Evolutionary conservation across 129 eudicot genomes (phyloP), one percentile per base, ranked within the genome.

Genomic region (Flaveria linearis): DNA sequence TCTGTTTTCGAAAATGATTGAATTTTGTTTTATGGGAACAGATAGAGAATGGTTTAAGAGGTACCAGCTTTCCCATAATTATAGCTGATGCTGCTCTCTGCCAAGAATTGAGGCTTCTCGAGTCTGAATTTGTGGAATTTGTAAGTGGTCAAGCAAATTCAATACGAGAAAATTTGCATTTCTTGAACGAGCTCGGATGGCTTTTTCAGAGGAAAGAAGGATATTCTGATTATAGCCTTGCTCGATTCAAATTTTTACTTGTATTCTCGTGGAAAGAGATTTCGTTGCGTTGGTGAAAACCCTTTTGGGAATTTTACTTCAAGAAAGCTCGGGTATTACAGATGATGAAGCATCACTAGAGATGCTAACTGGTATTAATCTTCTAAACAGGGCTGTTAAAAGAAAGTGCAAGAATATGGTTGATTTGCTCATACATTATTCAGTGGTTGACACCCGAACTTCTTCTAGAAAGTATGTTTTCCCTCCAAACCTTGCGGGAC

Each of bases 131-230:
- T 25, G 53, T 49, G 53, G 53, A 49, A 49, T 49, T 49, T 13
- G 62, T 73, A 50, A 75, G 73, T 57, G 61, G 82, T 15, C 78
- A 60, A 43, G 71, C 84, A 33, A 57, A 7, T 49, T 81, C 87
- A 18, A 78, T 69, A 68, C 85, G 84, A 33, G 90, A 86, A 76
- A 80, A 77, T 50, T 43, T 90, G 47, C 96, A 93, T 78, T 93
- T 90, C 83, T 63, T 90, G 63, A 86, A 93, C 41, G 96, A 93
- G 81, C 94, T 93, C n/a, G 98, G 98, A 26, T 93, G 98, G 98
- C 68, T 93, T 11, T 84, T 90, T 56, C 96, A 90, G 63, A 88
- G 86, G 74, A 87, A 86, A 63, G 49, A 73, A 68, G 78, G 73
- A 14, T 78, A 77, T 72, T 85, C 85, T 43, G 75, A 73, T 73